Evolutionary conservation across 139 green algal species (phyloP).

Genomic region (Bryopsis sp.): DNA sequence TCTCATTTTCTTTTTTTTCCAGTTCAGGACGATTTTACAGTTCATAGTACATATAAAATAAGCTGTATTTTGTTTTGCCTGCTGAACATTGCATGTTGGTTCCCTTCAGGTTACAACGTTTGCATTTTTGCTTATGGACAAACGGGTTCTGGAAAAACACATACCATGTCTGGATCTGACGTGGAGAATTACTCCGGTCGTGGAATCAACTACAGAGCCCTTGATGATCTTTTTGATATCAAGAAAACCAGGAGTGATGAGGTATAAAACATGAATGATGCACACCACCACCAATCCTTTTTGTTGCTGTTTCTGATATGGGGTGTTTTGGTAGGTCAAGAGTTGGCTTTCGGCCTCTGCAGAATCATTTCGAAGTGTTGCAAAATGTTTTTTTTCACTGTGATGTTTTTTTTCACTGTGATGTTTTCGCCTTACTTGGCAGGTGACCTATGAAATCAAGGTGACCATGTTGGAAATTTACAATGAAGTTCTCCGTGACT

Average conservation of each 20-base stretch:
- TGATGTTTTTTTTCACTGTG: not conserved
- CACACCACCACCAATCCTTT: not conserved
- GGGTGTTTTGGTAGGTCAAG: too few relatives aligned
- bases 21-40: not conserved
- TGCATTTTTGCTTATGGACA: slow-evolving; percentile 82
- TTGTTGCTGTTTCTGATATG: too few relatives aligned
- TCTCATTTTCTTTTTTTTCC: not conserved
- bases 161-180: slow-evolving; percentile 75
- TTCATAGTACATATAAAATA: not conserved
- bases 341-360: too few relatives aligned
- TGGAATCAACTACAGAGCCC: slow-evolving; percentile 83
- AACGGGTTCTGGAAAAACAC: slow-evolving; percentile 75
- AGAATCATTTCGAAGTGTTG: too few relatives aligned
- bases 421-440: not conserved
- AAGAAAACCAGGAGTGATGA: slow-evolving; percentile 46
- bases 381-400: too few relatives aligned
- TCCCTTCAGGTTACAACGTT: slow-evolving; percentile 78
- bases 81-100: not conserved
- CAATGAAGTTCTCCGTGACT: slow-evolving; percentile 81
- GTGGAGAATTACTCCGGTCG: slow-evolving; percentile 38
- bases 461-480: slow-evolving; percentile 96
- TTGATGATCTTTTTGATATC: slow-evolving; percentile 82
- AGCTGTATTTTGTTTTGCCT: not conserved
- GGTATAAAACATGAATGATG: too few relatives aligned
- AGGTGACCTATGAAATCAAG: slow-evolving; percentile 61